Percentiles rank a stretch among this genome's conserved stretches.
Conservation (phyloP, 371 early-diverging fungal genomes). For the Chytridium lagenaria region DNA sequence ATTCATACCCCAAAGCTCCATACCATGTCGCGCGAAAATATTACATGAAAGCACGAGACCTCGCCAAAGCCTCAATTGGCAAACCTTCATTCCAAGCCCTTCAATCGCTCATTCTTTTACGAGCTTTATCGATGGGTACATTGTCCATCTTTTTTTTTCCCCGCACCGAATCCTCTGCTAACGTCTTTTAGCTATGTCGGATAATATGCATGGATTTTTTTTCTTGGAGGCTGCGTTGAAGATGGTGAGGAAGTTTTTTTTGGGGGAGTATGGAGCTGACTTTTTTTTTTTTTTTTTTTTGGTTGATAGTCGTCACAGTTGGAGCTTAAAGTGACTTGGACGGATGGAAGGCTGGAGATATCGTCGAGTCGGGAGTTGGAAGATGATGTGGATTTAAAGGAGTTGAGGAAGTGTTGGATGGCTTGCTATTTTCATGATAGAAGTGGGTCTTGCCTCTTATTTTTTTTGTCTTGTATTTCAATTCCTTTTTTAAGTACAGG, state of each 20-base stretch:
- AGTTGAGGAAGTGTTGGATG: conserved; percentile 7
- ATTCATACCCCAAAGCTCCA: conserved; percentile 5
- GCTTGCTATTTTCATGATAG: conserved; percentile 3
- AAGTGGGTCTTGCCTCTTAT: no score
- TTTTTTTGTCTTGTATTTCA: no score
- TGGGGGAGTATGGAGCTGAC: no score
- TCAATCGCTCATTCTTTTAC: not conserved
- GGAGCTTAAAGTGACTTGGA: not conserved
- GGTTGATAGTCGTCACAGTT: not conserved
- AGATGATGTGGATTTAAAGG: not conserved
- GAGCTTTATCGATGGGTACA: conserved; percentile 1
- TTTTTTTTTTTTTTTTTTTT: not conserved
- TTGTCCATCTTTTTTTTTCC: not conserved
- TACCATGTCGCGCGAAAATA: not conserved
- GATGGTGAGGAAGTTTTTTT: not conserved
- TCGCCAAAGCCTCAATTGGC: not conserved
- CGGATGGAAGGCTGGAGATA: not conserved
- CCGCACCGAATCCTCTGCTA: not conserved
- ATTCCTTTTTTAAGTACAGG: not conserved
- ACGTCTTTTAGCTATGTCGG: not conserved
- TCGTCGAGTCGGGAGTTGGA: not conserved
- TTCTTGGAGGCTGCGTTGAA: conserved; percentile 5
- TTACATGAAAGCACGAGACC: not conserved
- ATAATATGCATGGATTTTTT: conserved; percentile 9
- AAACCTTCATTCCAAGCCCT: not conserved